Conservation (phyloP, 768 basidiomycete genomes). For the Suillus placidus region DNA sequence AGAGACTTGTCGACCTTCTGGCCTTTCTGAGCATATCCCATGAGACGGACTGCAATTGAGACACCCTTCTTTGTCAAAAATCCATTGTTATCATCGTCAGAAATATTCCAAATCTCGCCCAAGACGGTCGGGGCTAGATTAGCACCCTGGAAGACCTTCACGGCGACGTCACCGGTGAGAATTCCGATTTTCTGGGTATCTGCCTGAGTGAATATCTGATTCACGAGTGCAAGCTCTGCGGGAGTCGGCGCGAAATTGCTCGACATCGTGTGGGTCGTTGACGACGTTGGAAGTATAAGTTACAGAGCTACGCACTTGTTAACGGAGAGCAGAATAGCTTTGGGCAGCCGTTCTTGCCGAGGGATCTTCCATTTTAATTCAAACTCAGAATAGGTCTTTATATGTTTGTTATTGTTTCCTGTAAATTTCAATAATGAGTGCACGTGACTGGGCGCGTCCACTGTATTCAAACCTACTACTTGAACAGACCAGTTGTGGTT, state of each 20-base stretch:
- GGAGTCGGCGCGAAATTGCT: constrained; percentile 48
- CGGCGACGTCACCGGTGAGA: constrained; percentile 88
- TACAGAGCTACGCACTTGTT: constrained; percentile 26
- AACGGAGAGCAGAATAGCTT: not conserved
- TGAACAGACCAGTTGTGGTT: not conserved
- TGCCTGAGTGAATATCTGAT: constrained; percentile 70
- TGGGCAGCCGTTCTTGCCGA: constrained; percentile 11
- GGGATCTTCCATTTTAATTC: not conserved
- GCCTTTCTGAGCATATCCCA: constrained; percentile 91
- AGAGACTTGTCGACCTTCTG: constrained; percentile 66
- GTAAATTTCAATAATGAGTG: constrained; percentile 8
- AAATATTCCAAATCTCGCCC: constrained; percentile 92
- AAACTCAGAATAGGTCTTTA: constrained; percentile 9
- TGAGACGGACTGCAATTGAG: constrained; percentile 84
- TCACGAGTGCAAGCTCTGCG: constrained; percentile 59
- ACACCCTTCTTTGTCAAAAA: constrained; percentile 89
- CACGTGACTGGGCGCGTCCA: constrained; percentile 38
- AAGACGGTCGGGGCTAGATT: constrained; percentile 76
- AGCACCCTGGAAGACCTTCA: constrained; percentile 82
- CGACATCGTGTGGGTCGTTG: constrained; percentile 37
- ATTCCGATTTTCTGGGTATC: constrained; percentile 83
- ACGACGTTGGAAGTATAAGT: constrained; percentile 24
- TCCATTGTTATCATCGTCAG: constrained; percentile 93
- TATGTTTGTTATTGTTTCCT: constrained; percentile 1
- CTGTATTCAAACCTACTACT: constrained; percentile 6